phyloP scores from a whole-genome alignment of 768 basidiomycete species.

The Symmetrospora coprosmae region DNA sequence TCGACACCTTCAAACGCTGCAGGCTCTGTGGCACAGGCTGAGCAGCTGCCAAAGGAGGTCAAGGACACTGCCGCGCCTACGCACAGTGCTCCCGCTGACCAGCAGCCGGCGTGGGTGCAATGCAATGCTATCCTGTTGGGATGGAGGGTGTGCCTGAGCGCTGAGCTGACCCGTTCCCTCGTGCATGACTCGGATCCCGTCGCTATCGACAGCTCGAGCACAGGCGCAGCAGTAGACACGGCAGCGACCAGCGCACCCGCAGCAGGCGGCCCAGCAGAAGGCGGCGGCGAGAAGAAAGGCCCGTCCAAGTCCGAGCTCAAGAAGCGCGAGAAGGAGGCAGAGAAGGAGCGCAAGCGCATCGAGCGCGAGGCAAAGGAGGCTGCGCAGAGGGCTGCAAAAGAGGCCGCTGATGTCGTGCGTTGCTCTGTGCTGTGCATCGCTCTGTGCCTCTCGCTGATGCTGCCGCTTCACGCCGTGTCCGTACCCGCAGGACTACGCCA shows the following conservation, averaged over 20 bases:
- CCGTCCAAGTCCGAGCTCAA: slow-evolving; percentile 31
- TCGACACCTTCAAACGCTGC: background rate
- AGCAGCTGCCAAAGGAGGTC: background rate
- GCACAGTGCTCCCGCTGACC: slow-evolving; percentile 2
- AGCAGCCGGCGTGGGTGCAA: slow-evolving; percentile 4
- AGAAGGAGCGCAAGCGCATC: slow-evolving; percentile 64
- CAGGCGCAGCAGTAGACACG: slow-evolving; percentile 7
- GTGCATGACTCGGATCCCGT: background rate
- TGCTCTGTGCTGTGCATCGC: background rate
- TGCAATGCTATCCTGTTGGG: background rate
- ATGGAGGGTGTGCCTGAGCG: background rate
- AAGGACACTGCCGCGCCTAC: slow-evolving; percentile 1
- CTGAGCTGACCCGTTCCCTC: background rate
- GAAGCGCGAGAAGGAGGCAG: slow-evolving; percentile 30
- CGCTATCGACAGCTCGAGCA: background rate
- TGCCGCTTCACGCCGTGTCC: background rate
- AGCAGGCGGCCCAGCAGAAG: no score
- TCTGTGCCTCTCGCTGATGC: slow-evolving; percentile 37
- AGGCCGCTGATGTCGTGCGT: slow-evolving; percentile 51
- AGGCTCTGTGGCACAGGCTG: slow-evolving; percentile 8
- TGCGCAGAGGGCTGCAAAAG: slow-evolving; percentile 55
- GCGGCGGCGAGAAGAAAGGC: slow-evolving; percentile 20
- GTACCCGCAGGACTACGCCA: slow-evolving; percentile 48
- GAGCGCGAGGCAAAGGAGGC: slow-evolving; percentile 69
- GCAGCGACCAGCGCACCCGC: background rate